phyloP scores from a whole-genome alignment of 1,139 yeast genomes.

The Nadsonia starkeyi-henricii region DNA sequence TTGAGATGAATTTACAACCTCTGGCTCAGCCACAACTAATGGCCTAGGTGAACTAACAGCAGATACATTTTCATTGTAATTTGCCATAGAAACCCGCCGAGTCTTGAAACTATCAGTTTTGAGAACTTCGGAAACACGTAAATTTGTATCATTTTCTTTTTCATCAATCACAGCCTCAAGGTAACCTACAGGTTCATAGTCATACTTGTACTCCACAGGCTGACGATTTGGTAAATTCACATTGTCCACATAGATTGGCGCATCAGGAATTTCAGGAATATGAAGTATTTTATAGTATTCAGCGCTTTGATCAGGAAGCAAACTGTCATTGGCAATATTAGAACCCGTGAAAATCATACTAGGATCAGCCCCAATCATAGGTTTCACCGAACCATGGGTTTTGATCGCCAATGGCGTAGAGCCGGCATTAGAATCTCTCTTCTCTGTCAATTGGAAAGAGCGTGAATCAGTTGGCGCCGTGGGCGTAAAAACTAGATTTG shows the following conservation, averaged over 20 bases:
- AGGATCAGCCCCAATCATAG: background rate
- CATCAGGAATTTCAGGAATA: conserved; percentile 7
- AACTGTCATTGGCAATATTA: background rate
- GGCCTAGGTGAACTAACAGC: background rate
- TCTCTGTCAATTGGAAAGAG: conserved; percentile 1
- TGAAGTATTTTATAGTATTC: conserved; percentile 7
- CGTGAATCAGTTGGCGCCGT: conserved; percentile 1
- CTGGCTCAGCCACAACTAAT: background rate
- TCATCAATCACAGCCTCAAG: background rate
- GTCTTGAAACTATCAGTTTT: conserved; percentile 16
- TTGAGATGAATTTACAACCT: background rate
- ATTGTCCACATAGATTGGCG: conserved; percentile 3
- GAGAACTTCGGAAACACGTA: conserved; percentile 4
- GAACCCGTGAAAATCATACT: background rate
- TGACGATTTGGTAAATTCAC: background rate
- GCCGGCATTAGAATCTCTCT: background rate
- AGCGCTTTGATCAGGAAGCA: conserved; percentile 2
- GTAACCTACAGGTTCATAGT: background rate
- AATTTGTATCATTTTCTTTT: background rate
- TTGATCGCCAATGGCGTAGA: conserved; percentile 1
- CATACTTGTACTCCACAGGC: background rate
- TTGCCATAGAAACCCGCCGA: conserved; percentile 12
- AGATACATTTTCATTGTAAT: background rate
- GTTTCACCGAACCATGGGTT: background rate
- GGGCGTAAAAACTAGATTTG: background rate